Conservation (phyloP, 352 stramenopile species). For the Pythium aristosporum region DNA sequence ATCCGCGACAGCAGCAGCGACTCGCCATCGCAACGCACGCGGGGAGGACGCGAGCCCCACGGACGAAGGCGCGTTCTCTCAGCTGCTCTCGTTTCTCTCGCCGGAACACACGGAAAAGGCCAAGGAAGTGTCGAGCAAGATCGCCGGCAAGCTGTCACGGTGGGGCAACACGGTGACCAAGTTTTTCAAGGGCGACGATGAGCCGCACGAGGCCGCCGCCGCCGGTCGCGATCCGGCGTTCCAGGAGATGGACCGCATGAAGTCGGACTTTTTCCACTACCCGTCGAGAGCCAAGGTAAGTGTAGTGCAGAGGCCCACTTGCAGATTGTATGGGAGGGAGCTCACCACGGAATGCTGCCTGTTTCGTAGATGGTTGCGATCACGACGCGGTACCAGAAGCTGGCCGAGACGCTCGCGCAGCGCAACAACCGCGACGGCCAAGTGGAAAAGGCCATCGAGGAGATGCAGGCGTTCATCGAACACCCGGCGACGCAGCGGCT, state of each 20-base stretch:
- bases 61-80: slow-evolving; percentile 34
- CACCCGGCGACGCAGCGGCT: slow-evolving; percentile 64
- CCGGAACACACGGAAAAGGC: slow-evolving; percentile 70
- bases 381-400: slow-evolving; percentile 63
- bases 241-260: slow-evolving; percentile 51
- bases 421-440: slow-evolving; percentile 57
- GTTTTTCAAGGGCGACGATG: slow-evolving; percentile 67
- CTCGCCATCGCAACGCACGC: slow-evolving; percentile 17
- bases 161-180: slow-evolving; percentile 59
- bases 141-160: slow-evolving; percentile 70
- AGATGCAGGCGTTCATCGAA: slow-evolving; percentile 77
- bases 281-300: slow-evolving; percentile 61
- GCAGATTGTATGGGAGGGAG: neutral
- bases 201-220: slow-evolving; percentile 23
- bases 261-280: slow-evolving; percentile 65
- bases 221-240: slow-evolving; percentile 26
- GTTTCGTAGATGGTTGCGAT: slow-evolving; percentile 71
- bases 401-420: slow-evolving; percentile 70
- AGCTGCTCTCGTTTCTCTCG: slow-evolving; percentile 68
- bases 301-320: neutral
- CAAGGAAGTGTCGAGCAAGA: slow-evolving; percentile 82
- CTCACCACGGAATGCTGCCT: neutral
- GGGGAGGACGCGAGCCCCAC: neutral
- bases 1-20: too few relatives aligned
- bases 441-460: slow-evolving; percentile 70